phyloP scores from a whole-genome alignment of 1,284 basidiomycete species.

The Pholiota adiposa region DNA sequence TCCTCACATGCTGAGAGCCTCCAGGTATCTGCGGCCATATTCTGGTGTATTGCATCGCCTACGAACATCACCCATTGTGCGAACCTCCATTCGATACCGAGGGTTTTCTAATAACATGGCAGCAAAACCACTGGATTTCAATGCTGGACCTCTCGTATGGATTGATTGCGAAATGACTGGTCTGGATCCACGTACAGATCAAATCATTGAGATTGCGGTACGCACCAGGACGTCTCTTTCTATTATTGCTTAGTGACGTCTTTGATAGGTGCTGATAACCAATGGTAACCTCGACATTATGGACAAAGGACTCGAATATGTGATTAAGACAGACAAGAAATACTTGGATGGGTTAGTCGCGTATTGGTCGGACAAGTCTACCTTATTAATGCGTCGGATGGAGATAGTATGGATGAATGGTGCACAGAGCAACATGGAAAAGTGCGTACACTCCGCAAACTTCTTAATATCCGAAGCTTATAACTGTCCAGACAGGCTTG shows the following conservation, averaged over 20 bases:
- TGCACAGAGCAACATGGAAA: slow-evolving; percentile 73
- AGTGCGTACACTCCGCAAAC: slow-evolving; percentile 44
- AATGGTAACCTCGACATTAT: slow-evolving; percentile 77
- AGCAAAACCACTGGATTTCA: slow-evolving; percentile 40
- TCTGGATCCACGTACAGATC: slow-evolving; percentile 62
- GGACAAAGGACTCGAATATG: slow-evolving; percentile 75
- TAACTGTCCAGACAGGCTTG: slow-evolving; percentile 62
- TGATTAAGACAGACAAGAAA: slow-evolving; percentile 68
- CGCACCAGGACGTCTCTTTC: slow-evolving; percentile 1
- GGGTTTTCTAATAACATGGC: slow-evolving; percentile 11
- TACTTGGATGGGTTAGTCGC: slow-evolving; percentile 62
- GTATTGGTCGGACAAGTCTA: neutral
- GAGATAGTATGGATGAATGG: slow-evolving; percentile 74
- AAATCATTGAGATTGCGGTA: slow-evolving; percentile 79
- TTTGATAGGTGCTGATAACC: slow-evolving; percentile 73
- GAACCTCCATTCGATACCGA: neutral
- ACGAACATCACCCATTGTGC: neutral
- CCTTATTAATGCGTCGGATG: neutral
- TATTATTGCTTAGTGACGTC: neutral
- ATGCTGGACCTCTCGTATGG: slow-evolving; percentile 81
- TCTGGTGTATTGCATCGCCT: neutral
- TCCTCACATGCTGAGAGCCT: slow-evolving; percentile 14
- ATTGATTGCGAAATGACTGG: slow-evolving; percentile 90
- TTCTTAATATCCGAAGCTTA: neutral
- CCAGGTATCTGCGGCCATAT: slow-evolving; percentile 1